phyloP scores from a whole-genome alignment of 148 eudicot genomes.

The Silene uniflora region DNA sequence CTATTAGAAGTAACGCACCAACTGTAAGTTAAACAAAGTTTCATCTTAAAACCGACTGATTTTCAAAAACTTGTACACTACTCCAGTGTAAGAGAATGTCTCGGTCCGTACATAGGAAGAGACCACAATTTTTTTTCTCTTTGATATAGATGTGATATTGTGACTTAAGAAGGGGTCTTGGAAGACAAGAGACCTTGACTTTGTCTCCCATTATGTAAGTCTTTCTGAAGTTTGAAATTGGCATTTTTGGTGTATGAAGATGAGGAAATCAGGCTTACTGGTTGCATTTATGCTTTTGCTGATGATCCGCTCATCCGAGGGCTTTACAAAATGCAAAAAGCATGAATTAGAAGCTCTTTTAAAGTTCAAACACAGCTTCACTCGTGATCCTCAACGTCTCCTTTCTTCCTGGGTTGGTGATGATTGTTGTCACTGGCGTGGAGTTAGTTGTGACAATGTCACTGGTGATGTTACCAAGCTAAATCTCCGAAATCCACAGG shows the following conservation, averaged over 20 bases:
- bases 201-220: not conserved
- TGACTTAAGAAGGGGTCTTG: not conserved
- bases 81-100: no score
- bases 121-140: no score
- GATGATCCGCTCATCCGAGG: not conserved
- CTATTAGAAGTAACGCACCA: no score
- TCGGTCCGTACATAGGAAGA: no score
- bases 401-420: conserved; percentile 16
- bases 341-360: conserved; percentile 15
- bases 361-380: conserved; percentile 9
- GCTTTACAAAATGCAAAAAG: not conserved
- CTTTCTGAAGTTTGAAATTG: no score
- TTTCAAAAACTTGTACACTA: no score
- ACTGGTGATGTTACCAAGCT: conserved; percentile 5
- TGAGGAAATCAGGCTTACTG: not conserved
- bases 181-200: not conserved
- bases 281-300: not conserved
- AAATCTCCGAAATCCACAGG: not conserved
- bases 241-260: not conserved
- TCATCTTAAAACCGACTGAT: no score
- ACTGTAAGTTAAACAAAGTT: no score
- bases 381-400: not conserved
- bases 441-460: conserved; percentile 20
- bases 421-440: conserved; percentile 30
- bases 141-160: not conserved